Evolutionary conservation across 192 early-diverging fungal species (phyloP).

Genomic region (Spizellomyces sp.): DNA sequence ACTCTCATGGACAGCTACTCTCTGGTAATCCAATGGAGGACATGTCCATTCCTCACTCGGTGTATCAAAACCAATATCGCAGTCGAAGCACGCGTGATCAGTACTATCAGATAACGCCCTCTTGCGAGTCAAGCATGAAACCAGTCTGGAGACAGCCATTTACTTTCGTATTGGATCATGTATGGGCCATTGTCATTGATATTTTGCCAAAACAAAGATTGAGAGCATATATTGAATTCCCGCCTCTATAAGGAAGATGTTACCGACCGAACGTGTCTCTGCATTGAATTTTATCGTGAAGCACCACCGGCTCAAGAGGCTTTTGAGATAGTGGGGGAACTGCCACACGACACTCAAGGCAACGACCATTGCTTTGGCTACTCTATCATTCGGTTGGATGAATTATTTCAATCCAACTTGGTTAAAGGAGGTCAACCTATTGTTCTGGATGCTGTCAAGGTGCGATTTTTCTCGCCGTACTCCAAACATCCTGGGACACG

Average conservation of each 20-base stretch:
- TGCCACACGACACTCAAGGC: not conserved
- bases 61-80: not conserved
- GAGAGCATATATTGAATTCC: too few relatives aligned
- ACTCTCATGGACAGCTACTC: slow-evolving; percentile 2
- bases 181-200: too few relatives aligned
- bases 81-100: not conserved
- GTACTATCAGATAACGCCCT: too few relatives aligned
- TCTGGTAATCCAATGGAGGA: not conserved
- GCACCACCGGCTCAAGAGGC: not conserved
- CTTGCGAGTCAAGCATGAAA: too few relatives aligned
- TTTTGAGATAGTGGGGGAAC: not conserved
- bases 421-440: not conserved
- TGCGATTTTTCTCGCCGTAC: not conserved
- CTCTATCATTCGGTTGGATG: not conserved
- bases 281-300: not conserved
- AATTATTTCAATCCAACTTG: not conserved
- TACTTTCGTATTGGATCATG: too few relatives aligned
- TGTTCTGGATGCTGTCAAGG: not conserved
- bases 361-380: not conserved
- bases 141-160: too few relatives aligned
- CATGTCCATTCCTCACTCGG: not conserved
- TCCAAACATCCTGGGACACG: not conserved
- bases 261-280: not conserved
- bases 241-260: not conserved
- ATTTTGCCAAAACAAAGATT: too few relatives aligned